A percentile compares a stretch with the other conserved stretches of the same genome.
These are phyloP conservation scores for Lycium barbarum DNA, from an alignment of 257 asterid genomes.

Conservation along the genomic window DNA sequence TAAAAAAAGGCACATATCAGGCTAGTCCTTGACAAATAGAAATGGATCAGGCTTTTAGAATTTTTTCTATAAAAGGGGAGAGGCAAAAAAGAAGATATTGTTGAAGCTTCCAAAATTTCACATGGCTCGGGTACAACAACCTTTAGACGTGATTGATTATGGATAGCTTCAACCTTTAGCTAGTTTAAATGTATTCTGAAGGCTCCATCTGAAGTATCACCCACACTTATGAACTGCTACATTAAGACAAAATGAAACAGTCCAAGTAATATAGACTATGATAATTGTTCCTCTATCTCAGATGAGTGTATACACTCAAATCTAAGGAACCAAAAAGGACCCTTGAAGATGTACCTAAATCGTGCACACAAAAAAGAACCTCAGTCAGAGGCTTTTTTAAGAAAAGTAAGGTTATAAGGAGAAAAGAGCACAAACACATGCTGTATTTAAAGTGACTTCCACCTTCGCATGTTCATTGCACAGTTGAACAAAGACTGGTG, in stretches of 20 bases:
- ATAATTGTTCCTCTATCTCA: neutral
- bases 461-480: neutral
- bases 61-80: neutral
- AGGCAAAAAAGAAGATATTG: neutral
- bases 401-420: neutral
- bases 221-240: constrained; percentile 12
- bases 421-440: neutral
- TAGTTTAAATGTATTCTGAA: neutral
- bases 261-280: neutral
- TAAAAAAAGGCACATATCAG: neutral
- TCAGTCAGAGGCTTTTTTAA: neutral
- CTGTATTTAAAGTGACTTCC: constrained; percentile 3
- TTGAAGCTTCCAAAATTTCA: constrained; percentile 1
- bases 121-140: neutral
- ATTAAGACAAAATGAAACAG: constrained; percentile 10
- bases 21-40: constrained; percentile 11
- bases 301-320: neutral
- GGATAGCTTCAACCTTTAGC: constrained; percentile 10
- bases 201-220: neutral
- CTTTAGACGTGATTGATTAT: neutral
- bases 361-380: neutral
- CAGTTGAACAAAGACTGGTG: neutral
- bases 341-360: constrained; percentile 13
- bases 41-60: neutral
- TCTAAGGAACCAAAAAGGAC: neutral